These are phyloP conservation scores for Boletus edulis DNA, from an alignment of 768 basidiomycete genomes.

Conservation along the genomic window DNA sequence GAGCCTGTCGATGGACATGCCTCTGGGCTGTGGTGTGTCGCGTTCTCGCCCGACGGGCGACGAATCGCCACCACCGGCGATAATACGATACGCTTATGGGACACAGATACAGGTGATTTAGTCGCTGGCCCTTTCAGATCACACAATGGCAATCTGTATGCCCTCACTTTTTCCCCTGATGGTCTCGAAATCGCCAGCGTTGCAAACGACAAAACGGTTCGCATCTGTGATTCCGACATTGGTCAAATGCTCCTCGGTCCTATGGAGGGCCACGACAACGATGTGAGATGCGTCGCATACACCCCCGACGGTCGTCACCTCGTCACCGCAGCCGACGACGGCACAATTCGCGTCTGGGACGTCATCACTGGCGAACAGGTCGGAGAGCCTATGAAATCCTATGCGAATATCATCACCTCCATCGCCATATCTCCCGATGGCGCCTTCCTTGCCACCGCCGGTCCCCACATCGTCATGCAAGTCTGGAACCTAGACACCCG, in stretches of 20 bases:
- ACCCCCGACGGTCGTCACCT: constrained; percentile 27
- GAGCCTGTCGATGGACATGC: constrained; percentile 29
- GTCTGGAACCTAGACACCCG: constrained; percentile 29
- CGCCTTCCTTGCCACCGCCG: constrained; percentile 32
- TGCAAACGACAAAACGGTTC: constrained; percentile 30
- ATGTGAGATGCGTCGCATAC: constrained; percentile 31
- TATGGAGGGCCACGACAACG: constrained; percentile 29
- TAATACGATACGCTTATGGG: constrained; percentile 32
- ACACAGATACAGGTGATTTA: constrained; percentile 25
- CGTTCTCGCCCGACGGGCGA: constrained; percentile 32
- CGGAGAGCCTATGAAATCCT: constrained; percentile 30
- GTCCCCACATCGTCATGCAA: constrained; percentile 28
- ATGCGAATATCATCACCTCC: constrained; percentile 29
- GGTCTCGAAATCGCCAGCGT: constrained; percentile 31
- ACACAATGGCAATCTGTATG: constrained; percentile 31
- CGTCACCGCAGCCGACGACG: constrained; percentile 29
- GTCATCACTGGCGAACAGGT: constrained; percentile 27
- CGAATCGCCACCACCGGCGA: constrained; percentile 33
- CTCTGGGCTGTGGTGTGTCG: constrained; percentile 27
- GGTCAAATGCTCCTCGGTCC: constrained; percentile 35
- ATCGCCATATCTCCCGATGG: constrained; percentile 33
- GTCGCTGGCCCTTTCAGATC: constrained; percentile 28
- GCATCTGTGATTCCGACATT: constrained; percentile 32
- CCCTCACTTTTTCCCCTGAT: constrained; percentile 38
- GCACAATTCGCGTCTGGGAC: constrained; percentile 33